Evolutionary conservation across 768 basidiomycete species (phyloP).

Genomic region (Mycena maculata): DNA sequence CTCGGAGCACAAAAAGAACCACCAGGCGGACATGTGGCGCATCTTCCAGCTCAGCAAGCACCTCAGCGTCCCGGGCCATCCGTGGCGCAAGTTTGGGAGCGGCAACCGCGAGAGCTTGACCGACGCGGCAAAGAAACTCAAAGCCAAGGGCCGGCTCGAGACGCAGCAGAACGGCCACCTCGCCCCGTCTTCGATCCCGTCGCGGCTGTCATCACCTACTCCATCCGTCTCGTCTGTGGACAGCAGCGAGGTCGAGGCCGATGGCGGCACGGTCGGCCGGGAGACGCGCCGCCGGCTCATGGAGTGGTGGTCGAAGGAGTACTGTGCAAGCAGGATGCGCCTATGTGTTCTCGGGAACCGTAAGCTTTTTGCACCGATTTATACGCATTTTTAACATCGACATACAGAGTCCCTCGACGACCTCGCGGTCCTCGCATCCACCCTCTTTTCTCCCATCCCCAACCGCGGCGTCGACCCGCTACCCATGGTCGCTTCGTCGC

Average conservation of each 20-base stretch:
- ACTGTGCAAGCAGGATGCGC: slow-evolving; percentile 86
- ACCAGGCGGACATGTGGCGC: slow-evolving; percentile 91
- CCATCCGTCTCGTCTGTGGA: slow-evolving; percentile 64
- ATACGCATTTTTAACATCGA: slow-evolving; percentile 8
- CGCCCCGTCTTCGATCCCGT: slow-evolving; percentile 59
- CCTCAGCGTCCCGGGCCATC: slow-evolving; percentile 81
- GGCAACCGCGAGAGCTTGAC: slow-evolving; percentile 84
- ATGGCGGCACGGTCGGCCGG: slow-evolving; percentile 81
- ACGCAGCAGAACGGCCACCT: slow-evolving; percentile 46
- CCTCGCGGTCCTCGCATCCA: slow-evolving; percentile 69
- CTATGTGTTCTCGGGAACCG: slow-evolving; percentile 85
- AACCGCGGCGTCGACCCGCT: slow-evolving; percentile 72
- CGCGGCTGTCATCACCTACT: slow-evolving; percentile 68
- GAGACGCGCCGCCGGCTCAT: slow-evolving; percentile 83
- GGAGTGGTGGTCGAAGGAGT: slow-evolving; percentile 88
- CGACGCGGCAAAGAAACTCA: slow-evolving; percentile 67
- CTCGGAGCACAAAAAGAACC: slow-evolving; percentile 97
- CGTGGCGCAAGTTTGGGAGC: slow-evolving; percentile 93
- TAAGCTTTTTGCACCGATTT: slow-evolving; percentile 40
- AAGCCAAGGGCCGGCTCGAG: slow-evolving; percentile 59
- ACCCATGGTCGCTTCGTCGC: slow-evolving; percentile 77
- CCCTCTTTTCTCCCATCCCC: slow-evolving; percentile 76
- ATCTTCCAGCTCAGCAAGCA: slow-evolving; percentile 94
- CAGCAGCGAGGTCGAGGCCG: slow-evolving; percentile 74
- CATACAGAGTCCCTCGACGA: slow-evolving; percentile 82